Percentiles rank a stretch among this genome's conserved stretches.
Conservation (phyloP, 2,329 filamentous ascomycete genomes). For the Cylindrodendrum hubeiense region DNA sequence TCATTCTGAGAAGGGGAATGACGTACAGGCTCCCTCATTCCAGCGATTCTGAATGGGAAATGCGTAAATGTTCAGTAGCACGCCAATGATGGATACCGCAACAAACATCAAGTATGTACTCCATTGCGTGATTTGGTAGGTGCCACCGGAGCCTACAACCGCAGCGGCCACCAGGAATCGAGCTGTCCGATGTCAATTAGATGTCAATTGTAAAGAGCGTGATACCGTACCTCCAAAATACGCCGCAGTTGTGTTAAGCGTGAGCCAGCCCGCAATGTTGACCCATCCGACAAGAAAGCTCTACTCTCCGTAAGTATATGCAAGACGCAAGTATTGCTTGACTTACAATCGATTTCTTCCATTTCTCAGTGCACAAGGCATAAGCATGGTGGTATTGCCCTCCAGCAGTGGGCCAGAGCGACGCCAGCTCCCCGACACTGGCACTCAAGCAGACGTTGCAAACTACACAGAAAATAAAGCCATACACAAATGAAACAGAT, state of each 20-base stretch:
- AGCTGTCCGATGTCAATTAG: slow-evolving; percentile 41
- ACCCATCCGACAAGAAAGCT: slow-evolving; percentile 60
- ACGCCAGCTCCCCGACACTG: slow-evolving; percentile 37
- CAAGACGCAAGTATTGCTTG: background rate
- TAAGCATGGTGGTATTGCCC: slow-evolving; percentile 59
- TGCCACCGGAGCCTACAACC: slow-evolving; percentile 53
- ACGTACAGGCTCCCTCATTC: slow-evolving; percentile 55
- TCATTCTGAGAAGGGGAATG: accelerated
- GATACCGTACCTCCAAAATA: slow-evolving; percentile 55
- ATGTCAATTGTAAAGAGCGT: background rate
- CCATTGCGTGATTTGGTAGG: slow-evolving; percentile 54
- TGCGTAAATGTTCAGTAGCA: slow-evolving; percentile 55
- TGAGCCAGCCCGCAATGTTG: slow-evolving; percentile 60
- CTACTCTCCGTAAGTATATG: slow-evolving; percentile 34
- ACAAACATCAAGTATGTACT: slow-evolving; percentile 59
- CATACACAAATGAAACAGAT: slow-evolving; percentile 55
- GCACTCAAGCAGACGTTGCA: slow-evolving; percentile 36
- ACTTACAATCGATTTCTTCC: slow-evolving; percentile 53
- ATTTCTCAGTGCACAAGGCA: slow-evolving; percentile 53
- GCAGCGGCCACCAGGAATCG: slow-evolving; percentile 58
- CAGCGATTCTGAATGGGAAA: slow-evolving; percentile 56
- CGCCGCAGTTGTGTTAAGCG: slow-evolving; percentile 56
- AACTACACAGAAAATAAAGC: slow-evolving; percentile 51
- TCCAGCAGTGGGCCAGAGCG: slow-evolving; percentile 37
- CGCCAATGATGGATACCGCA: slow-evolving; percentile 37